A percentile compares a stretch with the other conserved stretches of the same genome.
phyloP scores from a whole-genome alignment of 2,329 filamentous ascomycete species.

The Periconia sp. region DNA sequence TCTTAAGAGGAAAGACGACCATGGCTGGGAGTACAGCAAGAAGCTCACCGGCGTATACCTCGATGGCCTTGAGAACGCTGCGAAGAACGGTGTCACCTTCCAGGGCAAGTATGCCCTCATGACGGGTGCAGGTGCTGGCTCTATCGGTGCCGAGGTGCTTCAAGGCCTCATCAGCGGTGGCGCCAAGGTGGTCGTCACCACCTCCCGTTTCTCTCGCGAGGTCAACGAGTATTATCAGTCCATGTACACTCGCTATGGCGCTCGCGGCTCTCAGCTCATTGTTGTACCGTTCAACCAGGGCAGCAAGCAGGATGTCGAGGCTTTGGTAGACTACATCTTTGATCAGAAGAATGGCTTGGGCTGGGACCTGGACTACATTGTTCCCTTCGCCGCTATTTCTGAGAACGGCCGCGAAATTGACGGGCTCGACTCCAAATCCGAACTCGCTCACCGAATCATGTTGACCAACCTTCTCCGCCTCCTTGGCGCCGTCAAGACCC shows the following conservation, averaged over 20 bases:
- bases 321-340: conserved; percentile 94
- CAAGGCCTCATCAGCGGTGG: conserved; percentile 96
- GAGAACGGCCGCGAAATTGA: conserved; percentile 98
- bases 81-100: conserved; percentile 86
- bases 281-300: conserved; percentile 99
- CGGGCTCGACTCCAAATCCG: conserved; percentile 93
- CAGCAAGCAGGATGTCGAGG: conserved; percentile 96
- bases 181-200: conserved; percentile 95
- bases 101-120: conserved; percentile 95
- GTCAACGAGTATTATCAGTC: conserved; percentile 99
- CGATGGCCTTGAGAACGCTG: conserved; percentile 88
- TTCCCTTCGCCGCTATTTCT: conserved; percentile 96
- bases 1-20: conserved; percentile 88
- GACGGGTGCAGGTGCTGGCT: conserved; percentile 97
- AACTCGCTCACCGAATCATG: conserved; percentile 98
- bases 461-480: conserved; percentile 94
- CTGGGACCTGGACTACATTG: conserved; percentile 96
- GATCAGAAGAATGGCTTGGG: conserved; percentile 94
- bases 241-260: conserved; percentile 95
- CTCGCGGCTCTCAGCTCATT: conserved; percentile 92
- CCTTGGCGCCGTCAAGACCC: conserved; percentile 85
- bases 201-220: conserved; percentile 92
- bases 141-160: conserved; percentile 95
- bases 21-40: conserved; percentile 99
- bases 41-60: conserved; percentile 94